These are phyloP conservation scores for Aphanomyces cochlioides DNA, from an alignment of 352 stramenopile species.

Conservation along the genomic window DNA sequence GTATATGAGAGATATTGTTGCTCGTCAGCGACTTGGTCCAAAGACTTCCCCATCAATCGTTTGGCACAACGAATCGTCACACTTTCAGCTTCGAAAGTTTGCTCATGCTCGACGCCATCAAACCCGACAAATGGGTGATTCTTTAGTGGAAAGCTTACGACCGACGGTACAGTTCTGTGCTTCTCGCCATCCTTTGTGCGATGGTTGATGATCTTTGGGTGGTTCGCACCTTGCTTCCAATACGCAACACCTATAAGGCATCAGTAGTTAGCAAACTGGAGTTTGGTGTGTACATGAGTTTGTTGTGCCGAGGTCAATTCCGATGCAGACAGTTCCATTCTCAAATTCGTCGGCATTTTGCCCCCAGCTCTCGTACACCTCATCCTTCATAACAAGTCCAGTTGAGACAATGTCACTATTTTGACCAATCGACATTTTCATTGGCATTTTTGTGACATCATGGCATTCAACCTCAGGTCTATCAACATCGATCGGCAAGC, in stretches of 20 bases:
- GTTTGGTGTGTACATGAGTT: constrained; percentile 90
- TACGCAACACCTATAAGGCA: constrained; percentile 22
- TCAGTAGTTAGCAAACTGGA: not conserved
- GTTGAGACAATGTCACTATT: constrained; percentile 4
- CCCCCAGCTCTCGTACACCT: constrained; percentile 77
- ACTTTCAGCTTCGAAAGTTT: constrained; percentile 41
- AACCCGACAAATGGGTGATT: constrained; percentile 53
- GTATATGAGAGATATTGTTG: not conserved
- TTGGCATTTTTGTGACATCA: not conserved
- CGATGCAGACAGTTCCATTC: constrained; percentile 86
- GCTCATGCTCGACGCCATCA: constrained; percentile 48
- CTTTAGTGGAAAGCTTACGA: constrained; percentile 62
- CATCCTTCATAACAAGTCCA: not conserved
- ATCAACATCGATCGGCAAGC: not conserved
- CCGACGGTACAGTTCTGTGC: constrained; percentile 61
- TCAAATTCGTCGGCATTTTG: constrained; percentile 60
- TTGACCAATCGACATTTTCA: not conserved
- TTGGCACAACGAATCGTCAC: constrained; percentile 81
- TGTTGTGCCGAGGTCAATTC: constrained; percentile 99
- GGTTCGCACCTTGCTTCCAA: constrained; percentile 25
- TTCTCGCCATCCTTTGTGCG: constrained; percentile 38
- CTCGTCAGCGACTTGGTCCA: constrained; percentile 33
- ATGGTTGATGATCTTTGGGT: constrained; percentile 25
- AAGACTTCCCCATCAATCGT: constrained; percentile 69
- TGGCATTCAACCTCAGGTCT: no score